Base-by-base conservation (phyloP, 495 filamentous ascomycete species). In the Alectoria sarmentosa region DNA sequence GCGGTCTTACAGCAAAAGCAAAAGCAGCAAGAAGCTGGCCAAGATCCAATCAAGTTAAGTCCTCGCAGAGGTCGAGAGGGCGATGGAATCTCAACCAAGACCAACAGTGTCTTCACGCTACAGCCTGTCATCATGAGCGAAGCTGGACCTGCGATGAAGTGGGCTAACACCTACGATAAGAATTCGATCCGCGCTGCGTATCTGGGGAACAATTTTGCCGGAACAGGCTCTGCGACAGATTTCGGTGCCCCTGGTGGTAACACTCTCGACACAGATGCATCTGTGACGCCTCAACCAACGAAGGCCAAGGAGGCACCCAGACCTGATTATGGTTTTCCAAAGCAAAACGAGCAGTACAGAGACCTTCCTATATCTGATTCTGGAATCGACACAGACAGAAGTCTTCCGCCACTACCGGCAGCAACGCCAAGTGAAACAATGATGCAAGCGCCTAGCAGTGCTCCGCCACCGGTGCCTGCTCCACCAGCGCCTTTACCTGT, bases 91-190 rank as follows among this genome's bases (percentile, higher is more conserved):
- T 84, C 83, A 15, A 82, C 82, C 57, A 95, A 92, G 80, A 98
- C 94, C 1, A 92, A 88, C 76, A 98, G 94, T 59, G 85, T 96
- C 30, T 82, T 98, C 69, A 96, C 92, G 17, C 81, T 97, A 48
- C 91, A 96, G 72, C 88, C 92, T 13, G 82, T 84, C 42, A 89
- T 98, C 60, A 76, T 96, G 70, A 93, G 81, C 62, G 94, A 94
- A 70, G 95, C 92, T 23, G 91, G 88, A 21, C 88, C 91, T 32
- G 94, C 94, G 15, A 88, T 98, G 86, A 93, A 96, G 73, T 98
- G 94, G 94, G 90, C 93, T 14, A 90, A 81, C 72, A 87, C 86
- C 63, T 94, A 91, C 68, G 93, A 98, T 71, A 92, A 92, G 74
- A 85, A 94, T 70, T 82, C 86, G 4, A 88, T 94, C 64, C 81